A percentile compares a stretch with the other conserved stretches of the same genome.
phyloP scores from a whole-genome alignment of 768 basidiomycete species.

The Gymnopilus junonius region DNA sequence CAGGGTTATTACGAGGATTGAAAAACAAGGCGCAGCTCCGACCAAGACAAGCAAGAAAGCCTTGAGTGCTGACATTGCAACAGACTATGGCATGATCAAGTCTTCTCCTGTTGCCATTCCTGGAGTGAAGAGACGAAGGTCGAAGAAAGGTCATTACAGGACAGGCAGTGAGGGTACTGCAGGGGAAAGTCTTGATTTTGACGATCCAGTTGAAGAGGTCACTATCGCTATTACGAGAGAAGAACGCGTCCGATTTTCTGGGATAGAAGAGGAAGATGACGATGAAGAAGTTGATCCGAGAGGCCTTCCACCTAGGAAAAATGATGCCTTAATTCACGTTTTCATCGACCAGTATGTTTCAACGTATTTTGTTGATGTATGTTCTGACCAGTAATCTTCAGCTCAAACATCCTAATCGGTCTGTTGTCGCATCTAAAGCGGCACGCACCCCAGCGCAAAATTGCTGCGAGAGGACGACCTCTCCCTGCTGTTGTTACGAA shows the following conservation, averaged over 20 bases:
- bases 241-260: slow-evolving; percentile 2
- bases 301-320: slow-evolving; percentile 33
- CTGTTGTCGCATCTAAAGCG: slow-evolving; percentile 72
- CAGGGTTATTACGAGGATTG: slow-evolving; percentile 28
- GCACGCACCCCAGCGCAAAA: slow-evolving; percentile 20
- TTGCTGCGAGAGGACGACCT: slow-evolving; percentile 13
- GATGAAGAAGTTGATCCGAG: slow-evolving; percentile 40
- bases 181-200: slow-evolving; percentile 18
- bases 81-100: slow-evolving; percentile 1
- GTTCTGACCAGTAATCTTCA: slow-evolving; percentile 41
- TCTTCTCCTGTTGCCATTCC: slow-evolving; percentile 14
- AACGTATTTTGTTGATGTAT: slow-evolving; percentile 1
- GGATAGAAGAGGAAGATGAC: slow-evolving; percentile 29
- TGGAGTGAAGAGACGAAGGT: slow-evolving; percentile 19
- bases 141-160: slow-evolving; percentile 23
- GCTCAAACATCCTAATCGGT: slow-evolving; percentile 89
- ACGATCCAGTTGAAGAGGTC: slow-evolving; percentile 13
- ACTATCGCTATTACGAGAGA: not conserved
- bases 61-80: slow-evolving; percentile 2
- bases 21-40: slow-evolving; percentile 17
- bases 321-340: slow-evolving; percentile 43
- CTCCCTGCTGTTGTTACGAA: slow-evolving; percentile 20
- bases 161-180: slow-evolving; percentile 22
- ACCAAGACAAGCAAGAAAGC: slow-evolving; percentile 15
- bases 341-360: slow-evolving; percentile 65